Conservation (phyloP, 2,329 filamentous ascomycete species). For the Cordyceps farinosa region DNA sequence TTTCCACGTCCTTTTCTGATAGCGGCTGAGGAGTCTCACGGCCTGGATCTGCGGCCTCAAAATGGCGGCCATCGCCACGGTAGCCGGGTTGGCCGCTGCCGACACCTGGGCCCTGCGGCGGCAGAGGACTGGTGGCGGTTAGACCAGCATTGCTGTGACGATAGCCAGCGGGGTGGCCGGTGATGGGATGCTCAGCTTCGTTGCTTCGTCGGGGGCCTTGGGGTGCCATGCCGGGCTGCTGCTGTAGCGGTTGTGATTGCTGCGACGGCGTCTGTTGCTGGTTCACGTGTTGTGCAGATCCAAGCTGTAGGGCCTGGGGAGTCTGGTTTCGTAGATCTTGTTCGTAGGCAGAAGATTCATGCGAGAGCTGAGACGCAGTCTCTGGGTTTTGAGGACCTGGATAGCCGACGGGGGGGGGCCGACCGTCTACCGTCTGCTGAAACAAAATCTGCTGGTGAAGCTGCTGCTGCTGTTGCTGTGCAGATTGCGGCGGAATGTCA, state of each 20-base stretch:
- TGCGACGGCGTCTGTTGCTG: conserved; percentile 43
- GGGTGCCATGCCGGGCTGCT: conserved; percentile 45
- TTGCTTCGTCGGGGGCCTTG: conserved; percentile 43
- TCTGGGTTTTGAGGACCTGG: conserved; percentile 48
- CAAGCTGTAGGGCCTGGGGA: conserved; percentile 11
- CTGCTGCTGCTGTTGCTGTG: conserved; percentile 34
- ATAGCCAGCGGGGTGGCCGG: conserved; percentile 49
- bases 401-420: conserved; percentile 5
- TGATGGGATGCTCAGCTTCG: conserved; percentile 46
- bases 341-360: conserved; percentile 55
- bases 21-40: conserved; percentile 56
- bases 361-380: conserved; percentile 59
- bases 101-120: conserved; percentile 35
- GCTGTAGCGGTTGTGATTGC: conserved; percentile 28
- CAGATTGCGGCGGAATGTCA: conserved; percentile 20
- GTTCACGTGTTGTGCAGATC: conserved; percentile 24
- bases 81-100: conserved; percentile 33
- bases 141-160: conserved; percentile 46
- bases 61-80: conserved; percentile 40
- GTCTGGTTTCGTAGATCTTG: conserved; percentile 31
- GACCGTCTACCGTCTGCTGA: conserved; percentile 13
- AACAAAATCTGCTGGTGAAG: conserved; percentile 17
- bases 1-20: conserved; percentile 41
- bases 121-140: conserved; percentile 42
- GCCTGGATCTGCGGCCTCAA: conserved; percentile 47